These are phyloP conservation scores for Artemisia argyi DNA, from an alignment of 129 eudicot species.

Conservation along the genomic window DNA sequence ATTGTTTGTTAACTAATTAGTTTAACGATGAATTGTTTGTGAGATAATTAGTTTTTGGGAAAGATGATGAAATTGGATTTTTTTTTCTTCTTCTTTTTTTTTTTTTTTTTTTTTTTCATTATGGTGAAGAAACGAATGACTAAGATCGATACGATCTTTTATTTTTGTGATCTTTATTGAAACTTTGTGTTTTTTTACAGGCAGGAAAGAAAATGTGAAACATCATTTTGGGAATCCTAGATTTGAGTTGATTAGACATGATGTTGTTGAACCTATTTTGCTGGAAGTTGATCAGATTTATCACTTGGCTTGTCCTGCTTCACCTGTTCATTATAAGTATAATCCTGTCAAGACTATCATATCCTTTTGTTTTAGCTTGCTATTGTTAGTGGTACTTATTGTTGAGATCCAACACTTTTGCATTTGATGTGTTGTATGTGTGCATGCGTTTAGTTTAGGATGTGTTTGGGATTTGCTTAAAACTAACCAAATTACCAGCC, in stretches of 20 bases:
- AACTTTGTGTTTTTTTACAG: constrained; percentile 38
- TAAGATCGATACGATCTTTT: too few relatives aligned
- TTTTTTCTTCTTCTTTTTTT: too few relatives aligned
- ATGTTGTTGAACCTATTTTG: constrained; percentile 84
- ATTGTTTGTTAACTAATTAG: too few relatives aligned
- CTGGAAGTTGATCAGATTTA: constrained; percentile 94
- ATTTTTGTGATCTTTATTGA: too few relatives aligned
- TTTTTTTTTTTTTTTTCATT: too few relatives aligned
- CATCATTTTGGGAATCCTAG: constrained; percentile 75
- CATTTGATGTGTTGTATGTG: neutral
- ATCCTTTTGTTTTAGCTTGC: constrained; percentile 48
- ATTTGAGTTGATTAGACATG: constrained; percentile 87
- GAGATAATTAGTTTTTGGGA: too few relatives aligned
- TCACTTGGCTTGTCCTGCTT: constrained; percentile 89
- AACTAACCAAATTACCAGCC: too few relatives aligned
- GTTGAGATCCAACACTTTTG: neutral
- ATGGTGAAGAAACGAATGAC: too few relatives aligned
- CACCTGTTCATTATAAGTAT: constrained; percentile 91
- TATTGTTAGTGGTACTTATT: neutral
- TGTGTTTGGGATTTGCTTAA: too few relatives aligned
- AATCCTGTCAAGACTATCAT: constrained; percentile 93
- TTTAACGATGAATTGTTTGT: too few relatives aligned
- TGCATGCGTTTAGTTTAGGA: neutral
- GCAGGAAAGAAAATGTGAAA: constrained; percentile 80
- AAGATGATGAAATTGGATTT: too few relatives aligned